phyloP scores from a whole-genome alignment of 306 rosid species.

The Geum urbanum region DNA sequence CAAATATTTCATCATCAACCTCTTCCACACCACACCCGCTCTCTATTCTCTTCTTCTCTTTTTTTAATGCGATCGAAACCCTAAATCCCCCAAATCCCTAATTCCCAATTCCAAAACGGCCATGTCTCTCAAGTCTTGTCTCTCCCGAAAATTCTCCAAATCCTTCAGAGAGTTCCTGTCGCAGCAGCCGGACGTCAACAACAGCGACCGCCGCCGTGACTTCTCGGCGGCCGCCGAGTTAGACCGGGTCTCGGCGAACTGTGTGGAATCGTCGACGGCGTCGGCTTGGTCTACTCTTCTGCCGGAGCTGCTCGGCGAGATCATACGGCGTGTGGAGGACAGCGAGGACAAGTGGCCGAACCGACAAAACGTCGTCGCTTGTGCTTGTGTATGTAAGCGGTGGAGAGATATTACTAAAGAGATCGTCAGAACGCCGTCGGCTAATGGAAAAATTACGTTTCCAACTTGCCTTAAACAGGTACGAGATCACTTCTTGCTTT shows the following conservation, averaged over 20 bases:
- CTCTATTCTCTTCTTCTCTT: neutral
- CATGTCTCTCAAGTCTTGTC: constrained; percentile 67
- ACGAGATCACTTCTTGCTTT: neutral
- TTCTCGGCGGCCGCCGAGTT: constrained; percentile 11
- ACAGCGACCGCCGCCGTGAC: constrained; percentile 8
- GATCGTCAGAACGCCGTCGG: constrained; percentile 49
- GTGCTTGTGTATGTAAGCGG: constrained; percentile 89
- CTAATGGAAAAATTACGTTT: constrained; percentile 69
- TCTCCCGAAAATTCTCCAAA: constrained; percentile 69
- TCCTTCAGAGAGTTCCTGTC: constrained; percentile 43
- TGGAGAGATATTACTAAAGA: constrained; percentile 83
- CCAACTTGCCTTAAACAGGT: constrained; percentile 98
- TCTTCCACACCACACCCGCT: neutral
- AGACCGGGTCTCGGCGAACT: constrained; percentile 18
- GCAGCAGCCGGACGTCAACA: neutral
- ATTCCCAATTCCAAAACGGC: neutral
- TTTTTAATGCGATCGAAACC: constrained; percentile 27
- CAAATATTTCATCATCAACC: constrained; percentile 12
- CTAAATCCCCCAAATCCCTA: neutral
- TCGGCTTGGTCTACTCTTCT: constrained; percentile 69
- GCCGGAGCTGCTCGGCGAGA: constrained; percentile 85
- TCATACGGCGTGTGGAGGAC: constrained; percentile 64
- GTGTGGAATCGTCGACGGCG: constrained; percentile 10
- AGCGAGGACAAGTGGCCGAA: constrained; percentile 77
- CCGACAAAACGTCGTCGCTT: constrained; percentile 77